Evolutionary conservation across 148 eudicot genomes (phyloP).

Genomic region (Beta vulgaris): DNA sequence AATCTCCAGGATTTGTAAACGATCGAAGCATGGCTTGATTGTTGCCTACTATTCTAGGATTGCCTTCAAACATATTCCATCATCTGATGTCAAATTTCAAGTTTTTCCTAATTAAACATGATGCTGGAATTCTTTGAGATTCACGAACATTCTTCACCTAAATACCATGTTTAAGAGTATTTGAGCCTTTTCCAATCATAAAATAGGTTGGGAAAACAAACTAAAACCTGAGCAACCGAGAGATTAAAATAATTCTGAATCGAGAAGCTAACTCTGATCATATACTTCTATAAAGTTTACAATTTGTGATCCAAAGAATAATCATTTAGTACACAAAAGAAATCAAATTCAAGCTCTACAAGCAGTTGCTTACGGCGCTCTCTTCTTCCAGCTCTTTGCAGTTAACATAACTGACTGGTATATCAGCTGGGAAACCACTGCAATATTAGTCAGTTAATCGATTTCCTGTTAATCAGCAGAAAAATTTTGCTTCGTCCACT

Average conservation of each 20-base stretch:
- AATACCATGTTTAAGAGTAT: background rate
- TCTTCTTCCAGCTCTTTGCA: background rate
- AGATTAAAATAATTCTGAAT: too few species aligned
- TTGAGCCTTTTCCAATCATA: background rate
- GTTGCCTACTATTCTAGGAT: too few species aligned
- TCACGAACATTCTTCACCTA: background rate
- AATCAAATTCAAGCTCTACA: background rate
- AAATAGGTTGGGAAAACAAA: too few species aligned
- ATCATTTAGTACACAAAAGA: background rate
- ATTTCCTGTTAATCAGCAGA: background rate
- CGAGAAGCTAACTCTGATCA: background rate
- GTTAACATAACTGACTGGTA: background rate
- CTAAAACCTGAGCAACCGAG: too few species aligned
- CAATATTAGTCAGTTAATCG: background rate
- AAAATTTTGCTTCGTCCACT: background rate
- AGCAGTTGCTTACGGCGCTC: background rate
- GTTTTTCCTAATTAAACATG: background rate
- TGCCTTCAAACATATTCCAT: background rate
- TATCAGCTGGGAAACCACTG: background rate
- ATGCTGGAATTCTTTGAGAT: background rate
- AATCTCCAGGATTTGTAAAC: background rate
- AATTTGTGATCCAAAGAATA: constrained; percentile 13
- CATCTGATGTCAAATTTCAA: background rate
- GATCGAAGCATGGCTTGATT: too few species aligned
- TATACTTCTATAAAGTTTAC: background rate